Percentiles rank a stretch among this genome's conserved stretches.
phyloP scores from a whole-genome alignment of 257 asterid genomes.

The Fraxinus anomala region DNA sequence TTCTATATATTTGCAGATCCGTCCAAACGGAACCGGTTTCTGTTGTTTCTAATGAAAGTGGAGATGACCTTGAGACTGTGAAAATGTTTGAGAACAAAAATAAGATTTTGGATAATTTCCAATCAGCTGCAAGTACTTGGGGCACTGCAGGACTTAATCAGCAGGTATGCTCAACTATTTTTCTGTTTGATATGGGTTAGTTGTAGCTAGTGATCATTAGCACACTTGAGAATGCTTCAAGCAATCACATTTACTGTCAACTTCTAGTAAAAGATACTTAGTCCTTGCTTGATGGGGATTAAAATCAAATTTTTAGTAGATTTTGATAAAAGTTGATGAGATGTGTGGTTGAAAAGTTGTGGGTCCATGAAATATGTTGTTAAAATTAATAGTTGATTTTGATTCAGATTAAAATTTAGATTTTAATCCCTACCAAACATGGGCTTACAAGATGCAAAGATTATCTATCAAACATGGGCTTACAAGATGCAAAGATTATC shows the following conservation, averaged over 20 bases:
- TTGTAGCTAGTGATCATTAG: constrained; percentile 7
- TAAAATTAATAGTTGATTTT: no score
- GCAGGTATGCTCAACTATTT: constrained; percentile 38
- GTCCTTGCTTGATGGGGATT: no score
- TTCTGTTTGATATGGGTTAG: constrained; percentile 20
- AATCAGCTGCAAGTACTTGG: constrained; percentile 48
- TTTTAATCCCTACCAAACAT: no score
- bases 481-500: background rate
- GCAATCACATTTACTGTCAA: background rate
- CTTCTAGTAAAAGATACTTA: background rate
- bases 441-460: background rate
- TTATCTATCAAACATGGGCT: no score
- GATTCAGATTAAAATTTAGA: no score
- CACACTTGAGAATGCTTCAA: background rate
- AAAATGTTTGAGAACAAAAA: constrained; percentile 60
- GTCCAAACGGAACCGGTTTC: constrained; percentile 44
- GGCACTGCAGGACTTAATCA: constrained; percentile 43
- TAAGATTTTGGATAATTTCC: constrained; percentile 38
- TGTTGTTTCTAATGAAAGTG: constrained; percentile 40
- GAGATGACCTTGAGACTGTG: constrained; percentile 48
- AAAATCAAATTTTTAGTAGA: no score
- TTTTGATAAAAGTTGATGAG: no score
- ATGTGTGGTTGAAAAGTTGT: no score
- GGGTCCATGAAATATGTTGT: no score
- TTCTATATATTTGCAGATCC: constrained; percentile 46